phyloP scores from a whole-genome alignment of 2,329 filamentous ascomycete genomes.

The Dothistroma septosporum region DNA sequence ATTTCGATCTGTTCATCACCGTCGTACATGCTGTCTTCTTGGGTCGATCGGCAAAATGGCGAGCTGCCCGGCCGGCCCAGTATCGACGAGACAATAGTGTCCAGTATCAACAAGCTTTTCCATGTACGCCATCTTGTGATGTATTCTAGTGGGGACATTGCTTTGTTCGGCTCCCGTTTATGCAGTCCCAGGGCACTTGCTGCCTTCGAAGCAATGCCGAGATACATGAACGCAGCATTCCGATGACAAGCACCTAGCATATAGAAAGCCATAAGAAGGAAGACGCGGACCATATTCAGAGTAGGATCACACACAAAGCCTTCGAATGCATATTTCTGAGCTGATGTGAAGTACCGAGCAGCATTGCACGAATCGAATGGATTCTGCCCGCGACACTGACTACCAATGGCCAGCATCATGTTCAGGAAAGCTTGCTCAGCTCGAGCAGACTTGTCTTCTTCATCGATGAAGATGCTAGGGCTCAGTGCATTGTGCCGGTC shows the following conservation, averaged over 20 bases:
- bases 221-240: conserved; percentile 61
- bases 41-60: conserved; percentile 14
- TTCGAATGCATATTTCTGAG: conserved; percentile 47
- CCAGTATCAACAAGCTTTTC: conserved; percentile 48
- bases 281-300: conserved; percentile 50
- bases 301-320: conserved; percentile 54
- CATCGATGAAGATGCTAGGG: conserved; percentile 17
- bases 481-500: conserved; percentile 20
- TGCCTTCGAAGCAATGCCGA: conserved; percentile 56
- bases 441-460: conserved; percentile 31
- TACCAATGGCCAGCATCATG: conserved; percentile 52
- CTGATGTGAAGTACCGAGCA: conserved; percentile 45
- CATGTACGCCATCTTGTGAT: conserved; percentile 38
- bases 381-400: conserved; percentile 40
- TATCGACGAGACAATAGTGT: conserved; percentile 48
- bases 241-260: conserved; percentile 57
- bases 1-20: conserved; percentile 13
- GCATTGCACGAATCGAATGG: conserved; percentile 25
- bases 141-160: conserved; percentile 16
- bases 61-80: conserved; percentile 43
- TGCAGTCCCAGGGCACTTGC: conserved; percentile 57
- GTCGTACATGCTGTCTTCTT: conserved; percentile 18
- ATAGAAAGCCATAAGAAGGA: conserved; percentile 57
- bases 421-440: conserved; percentile 33
- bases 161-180: conserved; percentile 27